These are phyloP conservation scores for Panaeolus cyanescens DNA, from an alignment of 768 basidiomycete genomes.

Conservation along the genomic window DNA sequence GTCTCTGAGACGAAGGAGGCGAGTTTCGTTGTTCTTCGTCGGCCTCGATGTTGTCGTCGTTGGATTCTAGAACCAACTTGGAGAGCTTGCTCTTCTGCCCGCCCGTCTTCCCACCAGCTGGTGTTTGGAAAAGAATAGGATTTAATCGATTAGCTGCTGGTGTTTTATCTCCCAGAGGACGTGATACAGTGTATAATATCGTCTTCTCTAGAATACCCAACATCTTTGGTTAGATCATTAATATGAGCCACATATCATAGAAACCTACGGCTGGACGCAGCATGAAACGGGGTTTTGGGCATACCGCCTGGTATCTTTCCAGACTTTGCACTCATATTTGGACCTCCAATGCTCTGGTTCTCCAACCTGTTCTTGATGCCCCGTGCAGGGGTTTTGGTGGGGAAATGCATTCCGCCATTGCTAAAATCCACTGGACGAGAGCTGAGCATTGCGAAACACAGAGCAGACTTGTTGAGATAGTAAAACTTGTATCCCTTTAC, in stretches of 20 bases:
- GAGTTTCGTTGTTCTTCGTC: slow-evolving; percentile 19
- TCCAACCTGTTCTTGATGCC: slow-evolving; percentile 44
- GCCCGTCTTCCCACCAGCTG: slow-evolving; percentile 15
- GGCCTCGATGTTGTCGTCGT: slow-evolving; percentile 7
- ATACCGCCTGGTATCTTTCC: slow-evolving; percentile 35
- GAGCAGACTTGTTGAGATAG: no score
- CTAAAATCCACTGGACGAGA: slow-evolving; percentile 33
- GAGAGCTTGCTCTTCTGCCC: slow-evolving; percentile 33
- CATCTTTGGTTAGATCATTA: not conserved
- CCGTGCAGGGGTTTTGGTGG: slow-evolving; percentile 60
- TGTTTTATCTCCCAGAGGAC: slow-evolving; percentile 74
- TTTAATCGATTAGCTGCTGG: slow-evolving; percentile 67
- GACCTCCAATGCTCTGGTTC: slow-evolving; percentile 38
- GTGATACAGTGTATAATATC: slow-evolving; percentile 26
- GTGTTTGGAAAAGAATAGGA: slow-evolving; percentile 32
- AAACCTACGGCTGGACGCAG: slow-evolving; percentile 32
- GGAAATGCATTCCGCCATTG: slow-evolving; percentile 29
- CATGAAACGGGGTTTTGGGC: slow-evolving; percentile 37
- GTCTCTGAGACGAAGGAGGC: slow-evolving; percentile 47
- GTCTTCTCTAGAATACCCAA: slow-evolving; percentile 21
- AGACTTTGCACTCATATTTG: slow-evolving; percentile 46
- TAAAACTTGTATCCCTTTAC: not conserved
- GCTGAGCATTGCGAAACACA: slow-evolving; percentile 35
- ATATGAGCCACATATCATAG: not conserved
- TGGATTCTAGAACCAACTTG: slow-evolving; percentile 24